phyloP scores from a whole-genome alignment of 345 rosid genomes.

The Gossypium herbaceum region DNA sequence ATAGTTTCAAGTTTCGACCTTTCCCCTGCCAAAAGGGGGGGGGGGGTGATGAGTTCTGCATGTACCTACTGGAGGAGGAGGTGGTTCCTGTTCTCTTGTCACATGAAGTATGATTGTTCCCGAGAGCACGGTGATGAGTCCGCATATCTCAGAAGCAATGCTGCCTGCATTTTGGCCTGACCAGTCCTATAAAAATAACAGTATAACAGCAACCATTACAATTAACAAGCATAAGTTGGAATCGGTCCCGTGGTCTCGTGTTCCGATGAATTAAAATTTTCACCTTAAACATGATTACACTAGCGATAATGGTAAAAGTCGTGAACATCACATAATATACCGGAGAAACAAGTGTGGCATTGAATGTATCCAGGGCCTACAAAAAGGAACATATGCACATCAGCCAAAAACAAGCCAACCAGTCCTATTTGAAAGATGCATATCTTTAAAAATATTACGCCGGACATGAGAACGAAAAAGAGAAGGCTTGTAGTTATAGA shows the following conservation, averaged over 20 bases:
- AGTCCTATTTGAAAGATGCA: not conserved
- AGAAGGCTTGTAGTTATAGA: not conserved
- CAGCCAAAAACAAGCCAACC: not conserved
- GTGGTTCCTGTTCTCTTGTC: constrained; percentile 68
- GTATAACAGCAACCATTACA: not conserved
- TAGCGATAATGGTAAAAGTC: constrained; percentile 77
- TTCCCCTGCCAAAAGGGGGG: not conserved
- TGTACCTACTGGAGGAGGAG: constrained; percentile 56
- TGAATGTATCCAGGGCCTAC: constrained; percentile 84
- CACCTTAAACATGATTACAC: constrained; percentile 89
- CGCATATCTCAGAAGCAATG: constrained; percentile 86
- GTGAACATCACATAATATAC: constrained; percentile 69
- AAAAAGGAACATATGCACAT: not conserved
- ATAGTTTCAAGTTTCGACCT: not conserved
- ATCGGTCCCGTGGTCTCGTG: not conserved
- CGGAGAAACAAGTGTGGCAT: constrained; percentile 20
- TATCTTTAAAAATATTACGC: not conserved
- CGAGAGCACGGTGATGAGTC: constrained; percentile 81
- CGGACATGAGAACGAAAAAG: not conserved
- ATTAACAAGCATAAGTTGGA: not conserved
- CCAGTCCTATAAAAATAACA: constrained; percentile 60
- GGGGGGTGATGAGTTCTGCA: not conserved
- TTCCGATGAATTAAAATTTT: constrained; percentile 16
- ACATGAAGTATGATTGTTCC: constrained; percentile 83
- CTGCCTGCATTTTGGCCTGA: constrained; percentile 70